Conservation (phyloP, 2,329 filamentous ascomycete species). For the Aphanocladium album region DNA sequence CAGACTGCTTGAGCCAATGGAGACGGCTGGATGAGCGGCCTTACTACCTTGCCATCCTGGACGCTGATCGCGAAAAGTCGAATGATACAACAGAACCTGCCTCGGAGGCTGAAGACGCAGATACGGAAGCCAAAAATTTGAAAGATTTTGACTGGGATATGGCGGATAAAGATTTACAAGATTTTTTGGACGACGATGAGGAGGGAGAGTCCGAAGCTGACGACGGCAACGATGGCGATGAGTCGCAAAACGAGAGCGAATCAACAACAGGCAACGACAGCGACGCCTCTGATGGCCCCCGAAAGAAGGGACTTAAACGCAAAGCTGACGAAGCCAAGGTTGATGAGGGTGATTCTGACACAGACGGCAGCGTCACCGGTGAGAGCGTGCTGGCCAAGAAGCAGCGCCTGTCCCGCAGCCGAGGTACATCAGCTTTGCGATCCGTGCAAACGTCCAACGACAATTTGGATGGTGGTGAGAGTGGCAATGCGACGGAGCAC, state of each 20-base stretch:
- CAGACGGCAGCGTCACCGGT: slow-evolving; percentile 22
- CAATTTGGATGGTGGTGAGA: slow-evolving; percentile 19
- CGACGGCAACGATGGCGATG: slow-evolving; percentile 18
- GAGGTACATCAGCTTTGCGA: slow-evolving; percentile 43
- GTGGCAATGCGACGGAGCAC: neutral
- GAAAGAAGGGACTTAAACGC: slow-evolving; percentile 28
- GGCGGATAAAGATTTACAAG: slow-evolving; percentile 67
- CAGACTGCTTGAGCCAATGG: slow-evolving; percentile 82
- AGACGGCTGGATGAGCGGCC: slow-evolving; percentile 69
- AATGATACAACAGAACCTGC: slow-evolving; percentile 29
- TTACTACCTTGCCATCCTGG: slow-evolving; percentile 72
- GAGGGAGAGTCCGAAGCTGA: slow-evolving; percentile 21
- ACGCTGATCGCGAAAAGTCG: slow-evolving; percentile 51
- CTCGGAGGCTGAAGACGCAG: slow-evolving; percentile 27
- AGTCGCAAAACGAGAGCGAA: neutral
- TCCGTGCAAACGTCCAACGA: slow-evolving; percentile 39
- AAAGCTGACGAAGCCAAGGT: slow-evolving; percentile 25
- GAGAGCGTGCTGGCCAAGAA: slow-evolving; percentile 46
- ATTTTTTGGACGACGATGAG: slow-evolving; percentile 58
- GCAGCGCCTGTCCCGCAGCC: slow-evolving; percentile 41
- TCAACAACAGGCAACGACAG: slow-evolving; percentile 23
- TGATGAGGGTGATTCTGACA: slow-evolving; percentile 30
- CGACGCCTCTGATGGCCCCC: slow-evolving; percentile 22
- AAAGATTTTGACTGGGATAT: slow-evolving; percentile 57
- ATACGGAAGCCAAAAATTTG: slow-evolving; percentile 37